Evolutionary conservation across 2,329 filamentous ascomycete species (phyloP).

Genomic region (Pseudocercospora eumusae): DNA sequence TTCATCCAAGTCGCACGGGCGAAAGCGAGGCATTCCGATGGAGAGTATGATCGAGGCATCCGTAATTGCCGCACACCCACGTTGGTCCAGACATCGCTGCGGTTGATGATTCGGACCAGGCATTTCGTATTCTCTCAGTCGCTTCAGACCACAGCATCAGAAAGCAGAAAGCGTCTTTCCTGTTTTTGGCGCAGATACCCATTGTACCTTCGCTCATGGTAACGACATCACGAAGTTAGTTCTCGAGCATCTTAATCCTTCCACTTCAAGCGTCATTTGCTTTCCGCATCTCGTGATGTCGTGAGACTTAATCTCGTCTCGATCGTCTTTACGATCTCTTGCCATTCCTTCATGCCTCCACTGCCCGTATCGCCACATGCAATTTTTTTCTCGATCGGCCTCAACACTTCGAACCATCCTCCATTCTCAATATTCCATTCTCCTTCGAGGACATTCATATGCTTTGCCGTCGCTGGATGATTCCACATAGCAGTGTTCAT

Average conservation of each 20-base stretch:
- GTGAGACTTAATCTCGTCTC: constrained; percentile 47
- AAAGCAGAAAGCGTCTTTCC: constrained; percentile 4
- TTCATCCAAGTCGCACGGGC: constrained; percentile 51
- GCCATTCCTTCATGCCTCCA: constrained; percentile 83
- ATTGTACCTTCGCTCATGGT: constrained; percentile 16
- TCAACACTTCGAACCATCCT: constrained; percentile 68
- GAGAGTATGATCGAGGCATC: constrained; percentile 26
- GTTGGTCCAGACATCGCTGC: background rate
- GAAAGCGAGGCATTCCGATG: constrained; percentile 39
- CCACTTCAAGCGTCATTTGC: background rate
- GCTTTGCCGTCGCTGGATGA: constrained; percentile 75
- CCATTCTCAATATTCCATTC: constrained; percentile 66
- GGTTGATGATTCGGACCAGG: background rate
- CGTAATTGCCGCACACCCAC: background rate
- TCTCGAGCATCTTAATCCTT: constrained; percentile 2
- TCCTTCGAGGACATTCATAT: constrained; percentile 68
- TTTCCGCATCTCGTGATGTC: constrained; percentile 8
- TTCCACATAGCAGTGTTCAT: constrained; percentile 94
- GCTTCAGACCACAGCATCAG: constrained; percentile 12
- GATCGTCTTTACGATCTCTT: constrained; percentile 67
- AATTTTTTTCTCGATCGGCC: constrained; percentile 72
- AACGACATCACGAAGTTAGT: constrained; percentile 18
- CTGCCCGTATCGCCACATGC: constrained; percentile 83
- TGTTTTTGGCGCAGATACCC: constrained; percentile 8
- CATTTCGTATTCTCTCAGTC: constrained; percentile 13